phyloP scores from a whole-genome alignment of 2,329 filamentous ascomycete genomes.

The Apiospora pterosperma region DNA sequence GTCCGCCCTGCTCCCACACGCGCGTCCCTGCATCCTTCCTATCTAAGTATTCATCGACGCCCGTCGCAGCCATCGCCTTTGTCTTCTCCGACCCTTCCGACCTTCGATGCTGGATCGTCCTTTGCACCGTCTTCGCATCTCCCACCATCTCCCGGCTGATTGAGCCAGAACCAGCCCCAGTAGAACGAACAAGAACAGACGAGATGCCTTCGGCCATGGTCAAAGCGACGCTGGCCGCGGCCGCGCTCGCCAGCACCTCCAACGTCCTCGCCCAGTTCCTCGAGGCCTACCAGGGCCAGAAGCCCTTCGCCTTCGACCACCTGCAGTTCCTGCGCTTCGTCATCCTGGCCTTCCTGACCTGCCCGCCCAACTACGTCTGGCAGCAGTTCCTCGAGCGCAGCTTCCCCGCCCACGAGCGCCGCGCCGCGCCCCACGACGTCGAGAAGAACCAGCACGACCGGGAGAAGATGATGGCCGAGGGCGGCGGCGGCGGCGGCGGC shows the following conservation, averaged over 20 bases:
- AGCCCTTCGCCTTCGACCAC: constrained; percentile 42
- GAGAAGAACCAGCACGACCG: constrained; percentile 25
- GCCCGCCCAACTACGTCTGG: constrained; percentile 57
- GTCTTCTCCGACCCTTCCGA: neutral
- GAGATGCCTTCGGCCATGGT: constrained; percentile 48
- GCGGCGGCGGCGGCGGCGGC: neutral
- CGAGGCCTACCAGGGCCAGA: constrained; percentile 41
- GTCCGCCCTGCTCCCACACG: neutral
- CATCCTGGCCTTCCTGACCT: constrained; percentile 47
- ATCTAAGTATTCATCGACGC: neutral
- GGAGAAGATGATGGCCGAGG: constrained; percentile 18
- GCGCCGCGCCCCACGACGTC: constrained; percentile 16
- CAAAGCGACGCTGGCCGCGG: constrained; percentile 50
- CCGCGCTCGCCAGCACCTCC: constrained; percentile 47
- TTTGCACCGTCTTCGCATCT: neutral
- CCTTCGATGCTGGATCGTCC: neutral
- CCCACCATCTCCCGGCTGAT: neutral
- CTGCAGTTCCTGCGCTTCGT: constrained; percentile 51
- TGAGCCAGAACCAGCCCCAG: no score
- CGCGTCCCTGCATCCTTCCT: neutral
- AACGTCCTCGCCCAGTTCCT: constrained; percentile 55
- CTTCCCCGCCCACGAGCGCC: constrained; percentile 43
- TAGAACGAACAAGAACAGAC: neutral
- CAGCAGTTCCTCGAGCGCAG: constrained; percentile 50
- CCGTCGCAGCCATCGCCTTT: neutral